Evolutionary conservation across 805 yeast genomes (phyloP).

Genomic region (Wickerhamiella kazuoi): DNA sequence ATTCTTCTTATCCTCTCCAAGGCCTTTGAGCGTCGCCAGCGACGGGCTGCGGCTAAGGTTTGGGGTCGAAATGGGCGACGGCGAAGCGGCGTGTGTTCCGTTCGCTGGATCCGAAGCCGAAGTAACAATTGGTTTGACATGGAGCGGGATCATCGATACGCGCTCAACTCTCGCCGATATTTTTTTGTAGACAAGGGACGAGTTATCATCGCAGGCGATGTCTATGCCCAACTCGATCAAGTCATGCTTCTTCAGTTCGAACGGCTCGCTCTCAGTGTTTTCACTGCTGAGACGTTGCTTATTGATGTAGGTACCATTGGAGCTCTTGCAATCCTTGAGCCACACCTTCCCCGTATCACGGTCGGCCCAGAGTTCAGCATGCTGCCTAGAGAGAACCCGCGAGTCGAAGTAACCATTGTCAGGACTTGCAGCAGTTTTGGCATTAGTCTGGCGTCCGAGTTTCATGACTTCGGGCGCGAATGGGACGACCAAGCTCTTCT

Average conservation of each 20-base stretch:
- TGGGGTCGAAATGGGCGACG: not conserved
- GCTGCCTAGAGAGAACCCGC: constrained; percentile 79
- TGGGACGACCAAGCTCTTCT: constrained; percentile 66
- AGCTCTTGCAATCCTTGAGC: constrained; percentile 72
- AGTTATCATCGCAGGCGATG: constrained; percentile 30
- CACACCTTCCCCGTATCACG: constrained; percentile 43
- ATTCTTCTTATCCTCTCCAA: not conserved
- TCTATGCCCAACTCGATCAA: constrained; percentile 88
- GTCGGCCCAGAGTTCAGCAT: constrained; percentile 77
- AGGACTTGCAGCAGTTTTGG: constrained; percentile 35
- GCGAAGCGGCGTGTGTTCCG: not conserved
- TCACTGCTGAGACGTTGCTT: constrained; percentile 48
- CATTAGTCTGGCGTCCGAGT: constrained; percentile 66
- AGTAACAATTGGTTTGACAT: constrained; percentile 6
- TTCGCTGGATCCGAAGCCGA: not conserved
- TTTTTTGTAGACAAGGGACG: constrained; percentile 57
- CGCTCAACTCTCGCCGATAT: constrained; percentile 72
- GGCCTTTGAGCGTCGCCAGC: not conserved
- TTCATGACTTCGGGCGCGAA: constrained; percentile 65
- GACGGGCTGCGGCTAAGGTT: constrained; percentile 3
- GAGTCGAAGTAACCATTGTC: constrained; percentile 91
- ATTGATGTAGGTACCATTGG: constrained; percentile 90
- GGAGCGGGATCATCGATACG: constrained; percentile 38
- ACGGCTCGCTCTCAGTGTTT: constrained; percentile 31
- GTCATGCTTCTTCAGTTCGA: constrained; percentile 61